A percentile compares a stretch with the other conserved stretches of the same genome.
Evolutionary conservation across 2,329 filamentous ascomycete genomes (phyloP).

Genomic region (Arthrobotrys conoides): DNA sequence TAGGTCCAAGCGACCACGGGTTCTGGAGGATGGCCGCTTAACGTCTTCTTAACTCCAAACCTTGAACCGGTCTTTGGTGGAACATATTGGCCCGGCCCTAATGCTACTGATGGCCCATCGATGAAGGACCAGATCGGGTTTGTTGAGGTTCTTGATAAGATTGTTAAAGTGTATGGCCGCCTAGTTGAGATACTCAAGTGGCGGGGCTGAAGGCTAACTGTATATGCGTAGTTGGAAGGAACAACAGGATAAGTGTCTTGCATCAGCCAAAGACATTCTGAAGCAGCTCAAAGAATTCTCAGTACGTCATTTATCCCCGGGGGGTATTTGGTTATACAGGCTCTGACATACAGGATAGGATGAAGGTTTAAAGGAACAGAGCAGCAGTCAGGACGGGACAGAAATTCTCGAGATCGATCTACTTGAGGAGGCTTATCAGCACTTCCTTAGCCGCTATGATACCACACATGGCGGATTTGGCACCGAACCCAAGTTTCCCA

Average conservation of each 20-base stretch:
- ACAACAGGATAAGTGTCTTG: conserved; percentile 84
- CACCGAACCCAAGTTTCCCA: conserved; percentile 86
- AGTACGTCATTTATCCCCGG: conserved; percentile 67
- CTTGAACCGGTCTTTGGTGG: conserved; percentile 95
- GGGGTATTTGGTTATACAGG: background rate
- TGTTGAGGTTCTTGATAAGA: conserved; percentile 83
- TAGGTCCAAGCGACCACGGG: conserved; percentile 86
- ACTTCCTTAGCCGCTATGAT: conserved; percentile 87
- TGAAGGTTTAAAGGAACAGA: conserved; percentile 63
- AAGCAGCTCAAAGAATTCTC: conserved; percentile 87
- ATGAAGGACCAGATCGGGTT: conserved; percentile 79
- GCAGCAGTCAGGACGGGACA: conserved; percentile 67
- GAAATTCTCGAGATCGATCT: conserved; percentile 89
- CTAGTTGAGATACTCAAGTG: background rate
- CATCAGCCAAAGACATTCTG: conserved; percentile 86
- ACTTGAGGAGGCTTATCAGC: conserved; percentile 87
- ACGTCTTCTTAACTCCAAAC: conserved; percentile 95
- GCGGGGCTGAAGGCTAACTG: background rate
- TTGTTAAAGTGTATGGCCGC: conserved; percentile 71
- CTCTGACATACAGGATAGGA: conserved; percentile 44
- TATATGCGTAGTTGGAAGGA: conserved; percentile 76
- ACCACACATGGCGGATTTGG: conserved; percentile 84
- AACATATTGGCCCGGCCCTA: conserved; percentile 92
- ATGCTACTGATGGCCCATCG: conserved; percentile 69
- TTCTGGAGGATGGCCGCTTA: conserved; percentile 84